A percentile compares a stretch with the other conserved stretches of the same genome.
Conservation (phyloP, 2,329 filamentous ascomycete species). For the Colletotrichum sp. region DNA sequence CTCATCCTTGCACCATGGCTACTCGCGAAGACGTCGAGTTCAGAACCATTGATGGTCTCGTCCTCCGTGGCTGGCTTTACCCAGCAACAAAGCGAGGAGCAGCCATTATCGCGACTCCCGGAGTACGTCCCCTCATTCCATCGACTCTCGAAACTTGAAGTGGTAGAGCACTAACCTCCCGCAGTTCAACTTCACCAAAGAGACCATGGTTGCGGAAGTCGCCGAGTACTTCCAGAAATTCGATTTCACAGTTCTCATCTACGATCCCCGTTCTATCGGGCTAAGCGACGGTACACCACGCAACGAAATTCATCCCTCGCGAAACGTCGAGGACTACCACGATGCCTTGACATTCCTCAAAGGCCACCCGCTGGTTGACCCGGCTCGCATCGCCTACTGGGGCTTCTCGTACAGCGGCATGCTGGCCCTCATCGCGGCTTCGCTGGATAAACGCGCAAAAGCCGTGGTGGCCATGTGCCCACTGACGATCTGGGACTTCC, state of each 20-base stretch:
- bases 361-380: slow-evolving; percentile 41
- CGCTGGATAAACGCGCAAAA: neutral
- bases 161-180: neutral
- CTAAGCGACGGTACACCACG: slow-evolving; percentile 41
- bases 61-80: slow-evolving; percentile 41
- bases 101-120: slow-evolving; percentile 32
- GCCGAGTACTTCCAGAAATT: slow-evolving; percentile 35
- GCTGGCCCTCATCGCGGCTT: slow-evolving; percentile 22
- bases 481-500: neutral
- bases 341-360: slow-evolving; percentile 52
- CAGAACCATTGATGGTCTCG: slow-evolving; percentile 43
- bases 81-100: slow-evolving; percentile 29
- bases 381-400: slow-evolving; percentile 29
- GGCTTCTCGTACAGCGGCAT: slow-evolving; percentile 34
- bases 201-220: slow-evolving; percentile 35
- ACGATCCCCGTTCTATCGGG: slow-evolving; percentile 41
- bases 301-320: slow-evolving; percentile 38
- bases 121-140: slow-evolving; percentile 20
- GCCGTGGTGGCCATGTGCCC: slow-evolving; percentile 22
- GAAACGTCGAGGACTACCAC: slow-evolving; percentile 31
- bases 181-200: slow-evolving; percentile 27
- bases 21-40: slow-evolving; percentile 37
- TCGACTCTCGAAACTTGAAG: too few relatives aligned
- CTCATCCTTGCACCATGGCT: neutral
- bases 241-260: slow-evolving; percentile 39